Percentiles rank a stretch among this genome's conserved stretches.
Conservation (phyloP, 371 early-diverging fungal genomes). For the Funneliformis caledonium region DNA sequence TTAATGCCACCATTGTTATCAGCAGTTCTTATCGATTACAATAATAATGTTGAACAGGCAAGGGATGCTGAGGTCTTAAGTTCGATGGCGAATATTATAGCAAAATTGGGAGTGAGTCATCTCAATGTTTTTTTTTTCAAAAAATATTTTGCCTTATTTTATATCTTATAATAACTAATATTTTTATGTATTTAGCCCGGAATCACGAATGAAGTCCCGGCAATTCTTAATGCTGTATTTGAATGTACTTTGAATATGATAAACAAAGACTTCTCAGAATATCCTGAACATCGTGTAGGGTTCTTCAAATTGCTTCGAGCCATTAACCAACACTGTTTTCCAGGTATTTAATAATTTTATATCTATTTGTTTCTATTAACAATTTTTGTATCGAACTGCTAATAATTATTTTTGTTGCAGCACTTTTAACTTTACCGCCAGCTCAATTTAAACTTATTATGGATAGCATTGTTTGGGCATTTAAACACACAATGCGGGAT, state of each 20-base stretch:
- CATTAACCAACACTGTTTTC: conserved; percentile 89
- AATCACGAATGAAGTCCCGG: conserved; percentile 80
- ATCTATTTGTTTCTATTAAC: background rate
- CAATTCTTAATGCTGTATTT: conserved; percentile 91
- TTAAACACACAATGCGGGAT: conserved; percentile 98
- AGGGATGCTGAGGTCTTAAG: conserved; percentile 94
- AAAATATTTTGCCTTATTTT: conserved; percentile 32
- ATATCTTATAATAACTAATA: background rate
- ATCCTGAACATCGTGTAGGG: conserved; percentile 94
- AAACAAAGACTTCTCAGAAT: conserved; percentile 96
- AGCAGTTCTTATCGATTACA: conserved; percentile 88
- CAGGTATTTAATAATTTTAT: conserved; percentile 49
- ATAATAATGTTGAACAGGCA: conserved; percentile 81
- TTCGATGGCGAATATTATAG: conserved; percentile 86
- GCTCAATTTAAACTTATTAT: conserved; percentile 88
- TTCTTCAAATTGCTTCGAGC: conserved; percentile 91
- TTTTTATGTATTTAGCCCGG: conserved; percentile 52
- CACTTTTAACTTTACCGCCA: conserved; percentile 80
- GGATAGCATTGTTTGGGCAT: conserved; percentile 96
- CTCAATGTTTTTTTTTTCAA: background rate
- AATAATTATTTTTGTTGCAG: conserved; percentile 47
- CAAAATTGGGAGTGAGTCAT: conserved; percentile 71
- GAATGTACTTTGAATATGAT: conserved; percentile 97
- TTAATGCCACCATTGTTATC: conserved; percentile 93
- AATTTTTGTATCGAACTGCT: background rate